Evolutionary conservation across 768 basidiomycete species (phyloP).

Genomic region (Naganishia onofrii): DNA sequence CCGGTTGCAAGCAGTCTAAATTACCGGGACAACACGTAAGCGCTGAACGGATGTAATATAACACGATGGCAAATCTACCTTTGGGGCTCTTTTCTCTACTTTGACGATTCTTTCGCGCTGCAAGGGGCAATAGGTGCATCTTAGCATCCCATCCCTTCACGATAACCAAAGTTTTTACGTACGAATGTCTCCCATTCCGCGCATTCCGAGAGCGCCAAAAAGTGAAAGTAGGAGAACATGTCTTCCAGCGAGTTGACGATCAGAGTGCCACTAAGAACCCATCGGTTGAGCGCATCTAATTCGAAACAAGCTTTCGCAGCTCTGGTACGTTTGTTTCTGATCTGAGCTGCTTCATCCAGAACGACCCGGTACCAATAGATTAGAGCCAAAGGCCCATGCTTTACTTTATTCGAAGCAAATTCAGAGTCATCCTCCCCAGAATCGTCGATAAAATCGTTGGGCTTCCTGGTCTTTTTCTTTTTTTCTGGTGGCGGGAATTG

Average conservation of each 20-base stretch:
- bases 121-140: conserved; percentile 37
- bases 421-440: conserved; percentile 34
- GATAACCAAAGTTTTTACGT: no score
- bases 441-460: conserved; percentile 35
- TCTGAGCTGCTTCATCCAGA: conserved; percentile 65
- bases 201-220: conserved; percentile 50
- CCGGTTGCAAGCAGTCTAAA: conserved; percentile 57
- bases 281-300: conserved; percentile 60
- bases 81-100: conserved; percentile 52
- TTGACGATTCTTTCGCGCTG: conserved; percentile 49
- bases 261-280: conserved; percentile 66
- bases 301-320: conserved; percentile 64
- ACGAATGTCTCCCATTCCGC: conserved; percentile 65
- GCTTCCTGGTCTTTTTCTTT: conserved; percentile 54
- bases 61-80: conserved; percentile 38
- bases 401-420: conserved; percentile 33
- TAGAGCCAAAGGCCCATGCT: conserved; percentile 63
- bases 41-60: background rate
- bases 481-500: conserved; percentile 52
- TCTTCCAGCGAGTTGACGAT: conserved; percentile 66
- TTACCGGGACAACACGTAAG: background rate
- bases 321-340: conserved; percentile 47
- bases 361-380: conserved; percentile 68
- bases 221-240: conserved; percentile 57
- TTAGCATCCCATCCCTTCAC: conserved; percentile 59